Conservation (phyloP, 768 basidiomycete genomes). For the Fibroporia radiculosa region DNA sequence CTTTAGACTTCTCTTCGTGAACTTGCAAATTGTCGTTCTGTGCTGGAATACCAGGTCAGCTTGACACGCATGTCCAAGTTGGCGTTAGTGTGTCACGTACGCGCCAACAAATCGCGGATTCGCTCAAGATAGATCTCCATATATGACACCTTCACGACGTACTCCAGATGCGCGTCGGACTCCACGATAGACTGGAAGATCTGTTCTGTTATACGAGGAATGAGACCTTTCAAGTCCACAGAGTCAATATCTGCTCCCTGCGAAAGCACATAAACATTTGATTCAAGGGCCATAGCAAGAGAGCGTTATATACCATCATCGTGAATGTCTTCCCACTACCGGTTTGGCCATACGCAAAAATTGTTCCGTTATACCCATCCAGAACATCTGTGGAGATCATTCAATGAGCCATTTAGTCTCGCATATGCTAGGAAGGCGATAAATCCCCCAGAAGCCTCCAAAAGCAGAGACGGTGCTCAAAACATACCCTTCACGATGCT, state of each 20-base stretch:
- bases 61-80: neutral
- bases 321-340: constrained; percentile 92
- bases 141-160: constrained; percentile 98
- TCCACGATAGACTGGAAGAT: constrained; percentile 97
- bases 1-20: constrained; percentile 95
- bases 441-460: neutral
- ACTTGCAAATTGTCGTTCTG: constrained; percentile 98
- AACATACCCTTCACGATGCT: constrained; percentile 83
- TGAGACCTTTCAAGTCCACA: constrained; percentile 89
- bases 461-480: neutral
- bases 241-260: constrained; percentile 98
- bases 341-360: constrained; percentile 85
- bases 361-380: constrained; percentile 96
- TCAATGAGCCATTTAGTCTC: constrained; percentile 1
- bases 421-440: neutral
- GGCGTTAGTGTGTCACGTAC: constrained; percentile 43
- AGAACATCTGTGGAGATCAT: constrained; percentile 70
- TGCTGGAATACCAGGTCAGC: no score
- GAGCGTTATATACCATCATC: constrained; percentile 74
- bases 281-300: constrained; percentile 6
- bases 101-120: constrained; percentile 90
- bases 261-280: neutral
- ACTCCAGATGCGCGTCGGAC: constrained; percentile 92
- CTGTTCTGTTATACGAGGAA: constrained; percentile 97
- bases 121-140: constrained; percentile 99